Evolutionary conservation across 768 basidiomycete species (phyloP).

Genomic region (Leccinellum albellum): DNA sequence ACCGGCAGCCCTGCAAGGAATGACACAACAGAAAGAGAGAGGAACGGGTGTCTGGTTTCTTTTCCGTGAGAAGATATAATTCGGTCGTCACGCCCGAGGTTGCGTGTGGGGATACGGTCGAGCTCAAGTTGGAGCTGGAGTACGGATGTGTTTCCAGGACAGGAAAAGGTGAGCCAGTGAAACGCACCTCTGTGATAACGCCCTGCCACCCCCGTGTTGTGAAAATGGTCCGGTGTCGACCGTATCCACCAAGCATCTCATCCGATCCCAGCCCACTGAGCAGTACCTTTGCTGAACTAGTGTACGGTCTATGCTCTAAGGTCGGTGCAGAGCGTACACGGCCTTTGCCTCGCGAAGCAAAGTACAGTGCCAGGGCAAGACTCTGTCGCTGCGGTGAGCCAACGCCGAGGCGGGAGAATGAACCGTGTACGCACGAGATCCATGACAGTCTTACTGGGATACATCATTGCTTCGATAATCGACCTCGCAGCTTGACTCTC

Average conservation of each 20-base stretch:
- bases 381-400: constrained; percentile 49
- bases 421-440: constrained; percentile 64
- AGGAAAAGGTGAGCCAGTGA: not conserved
- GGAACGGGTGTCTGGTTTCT: constrained; percentile 88
- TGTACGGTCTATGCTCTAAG: constrained; percentile 46
- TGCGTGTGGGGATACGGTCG: constrained; percentile 81
- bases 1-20: constrained; percentile 80
- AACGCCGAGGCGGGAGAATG: not conserved
- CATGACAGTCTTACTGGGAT: constrained; percentile 79
- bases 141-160: not conserved
- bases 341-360: constrained; percentile 82
- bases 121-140: constrained; percentile 83
- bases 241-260: constrained; percentile 92
- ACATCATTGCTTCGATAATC: constrained; percentile 68
- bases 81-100: constrained; percentile 92
- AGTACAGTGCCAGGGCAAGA: constrained; percentile 87
- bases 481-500: constrained; percentile 60
- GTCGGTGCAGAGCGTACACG: constrained; percentile 40
- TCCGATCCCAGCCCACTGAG: constrained; percentile 93
- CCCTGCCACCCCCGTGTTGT: constrained; percentile 65
- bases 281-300: constrained; percentile 74
- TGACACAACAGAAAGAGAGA: constrained; percentile 72
- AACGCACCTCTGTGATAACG: constrained; percentile 72
- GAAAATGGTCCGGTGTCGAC: constrained; percentile 80
- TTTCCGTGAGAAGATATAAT: constrained; percentile 88